phyloP scores from a whole-genome alignment of 257 asterid genomes.

The Agastache rugosa region DNA sequence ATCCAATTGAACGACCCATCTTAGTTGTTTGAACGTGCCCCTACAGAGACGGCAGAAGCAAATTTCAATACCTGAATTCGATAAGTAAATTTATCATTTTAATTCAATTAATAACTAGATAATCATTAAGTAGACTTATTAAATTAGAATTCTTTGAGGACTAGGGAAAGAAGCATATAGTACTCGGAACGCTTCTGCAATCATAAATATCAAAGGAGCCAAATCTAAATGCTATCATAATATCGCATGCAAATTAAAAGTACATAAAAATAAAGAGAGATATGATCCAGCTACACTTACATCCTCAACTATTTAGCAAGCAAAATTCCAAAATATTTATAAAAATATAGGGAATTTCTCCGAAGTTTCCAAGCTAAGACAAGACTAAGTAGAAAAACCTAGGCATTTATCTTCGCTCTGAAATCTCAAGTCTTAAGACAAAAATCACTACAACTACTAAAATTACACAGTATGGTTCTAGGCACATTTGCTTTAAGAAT shows the following conservation, averaged over 20 bases:
- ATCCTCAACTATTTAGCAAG: not conserved
- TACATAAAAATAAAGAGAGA: not conserved
- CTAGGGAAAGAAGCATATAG: no score
- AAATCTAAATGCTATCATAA: not conserved
- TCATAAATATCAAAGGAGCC: not conserved
- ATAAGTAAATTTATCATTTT: no score
- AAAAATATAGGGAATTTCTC: not conserved
- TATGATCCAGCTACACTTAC: not conserved
- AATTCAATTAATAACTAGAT: not conserved
- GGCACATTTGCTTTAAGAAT: not conserved
- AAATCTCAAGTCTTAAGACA: not conserved
- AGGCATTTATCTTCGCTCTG: slow-evolving; percentile 7
- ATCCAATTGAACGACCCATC: no score
- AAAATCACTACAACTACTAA: slow-evolving; percentile 12
- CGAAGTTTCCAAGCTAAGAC: slow-evolving; percentile 1
- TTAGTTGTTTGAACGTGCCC: no score
- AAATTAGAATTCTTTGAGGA: no score
- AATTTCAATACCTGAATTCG: no score
- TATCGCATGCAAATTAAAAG: not conserved
- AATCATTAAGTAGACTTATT: no score
- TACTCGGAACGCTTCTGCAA: no score
- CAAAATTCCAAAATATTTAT: not conserved
- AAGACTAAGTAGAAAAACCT: slow-evolving; percentile 26
- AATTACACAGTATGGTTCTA: not conserved
- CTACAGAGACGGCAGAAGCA: no score